phyloP scores from a whole-genome alignment of 108 stramenopile genomes.

The Cylindrotheca closterium region DNA sequence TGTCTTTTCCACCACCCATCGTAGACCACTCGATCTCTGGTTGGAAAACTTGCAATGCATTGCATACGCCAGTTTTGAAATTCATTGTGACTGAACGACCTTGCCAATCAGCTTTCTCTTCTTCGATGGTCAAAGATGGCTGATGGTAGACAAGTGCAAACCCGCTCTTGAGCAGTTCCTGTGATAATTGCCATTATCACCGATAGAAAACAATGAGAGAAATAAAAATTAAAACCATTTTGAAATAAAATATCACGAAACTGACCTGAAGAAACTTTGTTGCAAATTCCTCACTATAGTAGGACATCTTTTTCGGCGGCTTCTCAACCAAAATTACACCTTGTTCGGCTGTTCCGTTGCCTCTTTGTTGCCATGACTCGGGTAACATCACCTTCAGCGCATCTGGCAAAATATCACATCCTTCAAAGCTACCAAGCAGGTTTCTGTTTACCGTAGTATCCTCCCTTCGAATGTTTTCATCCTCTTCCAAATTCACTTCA shows the following conservation, averaged over 20 bases:
- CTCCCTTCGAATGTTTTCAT: not conserved
- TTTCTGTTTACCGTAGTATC: not conserved
- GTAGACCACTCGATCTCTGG: constrained; percentile 71
- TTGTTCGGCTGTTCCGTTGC: not conserved
- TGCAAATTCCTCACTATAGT: constrained; percentile 17
- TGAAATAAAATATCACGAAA: not conserved
- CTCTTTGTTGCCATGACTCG: not conserved
- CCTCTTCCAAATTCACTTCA: not conserved
- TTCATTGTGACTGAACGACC: constrained; percentile 52
- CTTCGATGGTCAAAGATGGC: constrained; percentile 6
- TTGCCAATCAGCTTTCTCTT: constrained; percentile 34
- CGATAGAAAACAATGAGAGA: not conserved
- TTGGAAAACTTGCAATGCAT: constrained; percentile 23
- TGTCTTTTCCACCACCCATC: constrained; percentile 40
- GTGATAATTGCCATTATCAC: too few relatives aligned
- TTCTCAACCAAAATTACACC: not conserved
- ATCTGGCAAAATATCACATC: not conserved
- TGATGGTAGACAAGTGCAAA: constrained; percentile 58
- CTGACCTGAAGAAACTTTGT: constrained; percentile 31
- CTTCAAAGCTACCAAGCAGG: not conserved
- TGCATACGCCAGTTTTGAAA: constrained; percentile 49
- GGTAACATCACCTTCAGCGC: not conserved
- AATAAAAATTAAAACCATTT: not conserved
- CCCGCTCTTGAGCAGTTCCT: constrained; percentile 52
- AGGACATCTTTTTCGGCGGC: constrained; percentile 3